These are phyloP conservation scores for Drechslerella stenobrocha DNA, from an alignment of 2,329 filamentous ascomycete genomes.

Conservation along the genomic window DNA sequence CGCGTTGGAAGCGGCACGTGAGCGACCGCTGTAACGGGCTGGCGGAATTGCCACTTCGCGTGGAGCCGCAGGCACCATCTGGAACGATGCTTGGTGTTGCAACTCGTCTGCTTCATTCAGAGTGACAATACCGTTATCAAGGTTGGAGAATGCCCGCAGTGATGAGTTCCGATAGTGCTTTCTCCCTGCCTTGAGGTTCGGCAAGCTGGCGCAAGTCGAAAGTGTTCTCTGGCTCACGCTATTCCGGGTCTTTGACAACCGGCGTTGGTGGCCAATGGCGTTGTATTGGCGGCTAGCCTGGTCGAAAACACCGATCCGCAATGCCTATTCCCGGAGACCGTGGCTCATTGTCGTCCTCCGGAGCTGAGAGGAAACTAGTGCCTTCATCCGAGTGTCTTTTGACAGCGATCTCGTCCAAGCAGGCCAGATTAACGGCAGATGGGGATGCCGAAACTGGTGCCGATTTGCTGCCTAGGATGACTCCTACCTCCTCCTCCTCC, in stretches of 20 bases:
- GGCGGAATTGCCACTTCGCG: conserved; percentile 46
- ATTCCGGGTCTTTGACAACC: conserved; percentile 41
- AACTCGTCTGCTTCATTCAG: conserved; percentile 38
- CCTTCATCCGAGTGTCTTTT: conserved; percentile 36
- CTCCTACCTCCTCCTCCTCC: conserved; percentile 27
- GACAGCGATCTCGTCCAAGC: not conserved
- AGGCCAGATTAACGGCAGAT: conserved; percentile 38
- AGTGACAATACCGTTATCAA: conserved; percentile 41
- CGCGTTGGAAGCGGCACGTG: conserved; percentile 48
- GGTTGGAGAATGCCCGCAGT: conserved; percentile 33
- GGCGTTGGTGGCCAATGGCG: conserved; percentile 37
- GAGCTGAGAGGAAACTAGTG: conserved; percentile 13
- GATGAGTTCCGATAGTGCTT: conserved; percentile 43
- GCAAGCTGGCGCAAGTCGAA: conserved; percentile 40
- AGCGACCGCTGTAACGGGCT: conserved; percentile 42
- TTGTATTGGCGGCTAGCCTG: conserved; percentile 39
- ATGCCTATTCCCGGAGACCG: conserved; percentile 30
- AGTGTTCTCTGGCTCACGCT: conserved; percentile 24
- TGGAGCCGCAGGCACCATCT: conserved; percentile 26
- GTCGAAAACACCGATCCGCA: conserved; percentile 44
- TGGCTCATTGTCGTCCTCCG: conserved; percentile 12
- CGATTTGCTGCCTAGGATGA: conserved; percentile 27
- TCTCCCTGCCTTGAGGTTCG: conserved; percentile 36
- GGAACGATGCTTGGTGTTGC: conserved; percentile 12
- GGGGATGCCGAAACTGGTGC: conserved; percentile 44